Evolutionary conservation across 2,329 filamentous ascomycete species (phyloP).

Genomic region (Fusarium nanum): DNA sequence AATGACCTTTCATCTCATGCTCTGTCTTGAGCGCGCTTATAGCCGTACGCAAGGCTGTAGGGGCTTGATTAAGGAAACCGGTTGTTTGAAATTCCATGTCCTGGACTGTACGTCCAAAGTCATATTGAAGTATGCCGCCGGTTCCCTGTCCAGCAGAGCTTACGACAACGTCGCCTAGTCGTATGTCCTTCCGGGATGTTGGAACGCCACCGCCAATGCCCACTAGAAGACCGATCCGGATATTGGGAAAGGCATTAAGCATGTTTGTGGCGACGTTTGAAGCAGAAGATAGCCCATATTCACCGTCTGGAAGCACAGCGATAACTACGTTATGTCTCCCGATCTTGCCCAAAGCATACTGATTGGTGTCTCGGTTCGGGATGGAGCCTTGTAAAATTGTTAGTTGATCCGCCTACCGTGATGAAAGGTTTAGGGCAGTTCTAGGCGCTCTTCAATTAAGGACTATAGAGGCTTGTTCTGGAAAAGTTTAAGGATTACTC

Average conservation of each 20-base stretch:
- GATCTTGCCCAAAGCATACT: conserved; percentile 50
- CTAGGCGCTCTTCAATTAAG: no score
- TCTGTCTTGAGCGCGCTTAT: neutral
- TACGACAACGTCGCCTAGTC: conserved; percentile 47
- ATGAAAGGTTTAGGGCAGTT: no score
- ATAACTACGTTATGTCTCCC: conserved; percentile 53
- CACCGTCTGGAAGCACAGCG: conserved; percentile 41
- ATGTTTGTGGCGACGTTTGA: conserved; percentile 47
- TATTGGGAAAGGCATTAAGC: conserved; percentile 46
- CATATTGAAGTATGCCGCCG: conserved; percentile 46
- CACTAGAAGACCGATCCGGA: conserved; percentile 50
- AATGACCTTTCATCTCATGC: neutral
- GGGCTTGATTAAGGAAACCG: conserved; percentile 33
- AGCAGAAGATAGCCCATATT: conserved; percentile 45
- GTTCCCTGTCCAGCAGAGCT: conserved; percentile 14
- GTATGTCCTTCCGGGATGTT: conserved; percentile 50
- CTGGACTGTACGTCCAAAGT: conserved; percentile 43
- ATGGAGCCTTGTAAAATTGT: conserved; percentile 26
- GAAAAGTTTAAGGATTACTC: no score
- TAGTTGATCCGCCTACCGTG: no score
- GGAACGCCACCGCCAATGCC: conserved; percentile 54
- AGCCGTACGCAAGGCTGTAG: conserved; percentile 5
- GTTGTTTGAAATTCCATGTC: conserved; percentile 17
- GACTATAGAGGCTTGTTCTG: no score
- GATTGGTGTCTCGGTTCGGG: conserved; percentile 42